phyloP scores from a whole-genome alignment of 2,329 filamentous ascomycete species.

The Ramichloridium luteum region DNA sequence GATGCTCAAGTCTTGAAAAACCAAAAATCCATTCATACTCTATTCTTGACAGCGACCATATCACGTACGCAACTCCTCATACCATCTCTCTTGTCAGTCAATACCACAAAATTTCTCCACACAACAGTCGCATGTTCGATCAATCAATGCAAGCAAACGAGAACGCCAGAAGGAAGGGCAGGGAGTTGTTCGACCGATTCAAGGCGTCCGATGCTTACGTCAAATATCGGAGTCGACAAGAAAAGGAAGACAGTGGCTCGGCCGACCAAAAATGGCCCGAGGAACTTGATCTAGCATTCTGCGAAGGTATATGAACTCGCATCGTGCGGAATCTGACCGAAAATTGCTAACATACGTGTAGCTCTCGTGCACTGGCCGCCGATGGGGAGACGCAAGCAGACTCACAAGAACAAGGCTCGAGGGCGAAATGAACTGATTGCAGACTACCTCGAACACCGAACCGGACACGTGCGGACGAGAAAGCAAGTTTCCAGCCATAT shows the following conservation, averaged over 20 bases:
- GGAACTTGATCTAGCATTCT: slow-evolving; percentile 36
- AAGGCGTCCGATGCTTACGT: slow-evolving; percentile 29
- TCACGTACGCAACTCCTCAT: no score
- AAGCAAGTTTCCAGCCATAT: slow-evolving; percentile 55
- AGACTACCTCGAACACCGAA: slow-evolving; percentile 43
- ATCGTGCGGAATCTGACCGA: neutral
- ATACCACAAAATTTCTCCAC: no score
- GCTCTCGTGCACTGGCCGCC: slow-evolving; percentile 43
- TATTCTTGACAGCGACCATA: no score
- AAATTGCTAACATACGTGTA: slow-evolving; percentile 16
- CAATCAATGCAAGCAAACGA: no score
- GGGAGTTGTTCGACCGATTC: slow-evolving; percentile 19
- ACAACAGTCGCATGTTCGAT: no score
- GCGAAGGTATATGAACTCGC: slow-evolving; percentile 27
- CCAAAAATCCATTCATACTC: no score
- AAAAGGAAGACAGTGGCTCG: slow-evolving; percentile 16
- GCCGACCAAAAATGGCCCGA: slow-evolving; percentile 36
- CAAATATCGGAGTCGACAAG: slow-evolving; percentile 35
- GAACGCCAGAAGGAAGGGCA: slow-evolving; percentile 16
- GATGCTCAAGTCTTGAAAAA: no score
- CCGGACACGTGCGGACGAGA: slow-evolving; percentile 39
- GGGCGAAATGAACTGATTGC: slow-evolving; percentile 52
- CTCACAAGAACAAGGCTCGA: slow-evolving; percentile 38
- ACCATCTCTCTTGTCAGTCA: no score
- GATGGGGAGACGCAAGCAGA: slow-evolving; percentile 43